Conservation (phyloP, 768 basidiomycete genomes). For the Podaxis sp. region DNA sequence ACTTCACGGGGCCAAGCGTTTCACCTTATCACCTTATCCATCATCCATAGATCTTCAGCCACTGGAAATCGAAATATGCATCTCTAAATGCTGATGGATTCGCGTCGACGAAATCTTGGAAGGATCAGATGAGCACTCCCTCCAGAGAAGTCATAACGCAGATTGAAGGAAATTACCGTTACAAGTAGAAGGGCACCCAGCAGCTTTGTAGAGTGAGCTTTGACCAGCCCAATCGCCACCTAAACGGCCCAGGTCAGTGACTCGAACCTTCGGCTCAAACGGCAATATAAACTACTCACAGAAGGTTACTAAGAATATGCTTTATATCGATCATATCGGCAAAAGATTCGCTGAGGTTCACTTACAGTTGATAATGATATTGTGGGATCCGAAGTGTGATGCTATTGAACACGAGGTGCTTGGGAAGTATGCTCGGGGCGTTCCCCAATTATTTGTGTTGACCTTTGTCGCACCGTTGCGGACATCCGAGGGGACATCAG, state of each 20-base stretch:
- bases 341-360: neutral
- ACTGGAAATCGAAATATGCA: slow-evolving; percentile 70
- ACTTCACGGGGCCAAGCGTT: neutral
- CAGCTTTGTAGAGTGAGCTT: slow-evolving; percentile 30
- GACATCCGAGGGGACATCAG: slow-evolving; percentile 43
- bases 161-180: slow-evolving; percentile 32
- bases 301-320: slow-evolving; percentile 41
- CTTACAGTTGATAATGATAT: slow-evolving; percentile 60
- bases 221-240: slow-evolving; percentile 58
- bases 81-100: slow-evolving; percentile 63
- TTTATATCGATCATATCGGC: neutral
- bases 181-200: slow-evolving; percentile 53
- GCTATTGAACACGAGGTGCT: slow-evolving; percentile 52
- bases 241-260: slow-evolving; percentile 14
- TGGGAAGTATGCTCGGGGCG: slow-evolving; percentile 59
- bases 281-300: slow-evolving; percentile 35
- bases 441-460: slow-evolving; percentile 55
- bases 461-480: slow-evolving; percentile 33
- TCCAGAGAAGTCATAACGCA: neutral
- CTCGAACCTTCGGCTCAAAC: neutral
- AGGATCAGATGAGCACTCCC: neutral
- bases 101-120: slow-evolving; percentile 55
- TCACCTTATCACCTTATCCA: neutral
- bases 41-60: slow-evolving; percentile 39
- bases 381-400: slow-evolving; percentile 49